These are phyloP conservation scores for Henckelia pumila DNA, from an alignment of 257 asterid species.

Conservation along the genomic window DNA sequence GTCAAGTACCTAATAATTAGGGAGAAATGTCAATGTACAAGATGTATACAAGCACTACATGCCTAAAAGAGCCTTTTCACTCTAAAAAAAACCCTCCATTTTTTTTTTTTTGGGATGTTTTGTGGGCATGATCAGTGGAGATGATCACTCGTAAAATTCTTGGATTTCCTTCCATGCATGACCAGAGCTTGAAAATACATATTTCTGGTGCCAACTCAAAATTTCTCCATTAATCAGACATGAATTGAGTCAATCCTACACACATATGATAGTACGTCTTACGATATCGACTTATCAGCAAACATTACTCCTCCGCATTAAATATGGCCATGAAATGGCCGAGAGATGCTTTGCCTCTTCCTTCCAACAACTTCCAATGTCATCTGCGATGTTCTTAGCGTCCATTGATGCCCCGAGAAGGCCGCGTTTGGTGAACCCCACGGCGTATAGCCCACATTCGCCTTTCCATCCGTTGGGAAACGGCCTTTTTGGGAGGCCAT, in stretches of 20 bases:
- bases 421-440: slow-evolving; percentile 98
- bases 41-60: slow-evolving; percentile 23
- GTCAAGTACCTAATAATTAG: slow-evolving; percentile 26
- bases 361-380: slow-evolving; percentile 44
- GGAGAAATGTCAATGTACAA: slow-evolving; percentile 36
- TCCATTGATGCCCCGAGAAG: slow-evolving; percentile 95
- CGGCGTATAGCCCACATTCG: slow-evolving; percentile 78
- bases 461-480: slow-evolving; percentile 99
- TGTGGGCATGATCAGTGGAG: slow-evolving; percentile 14
- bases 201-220: slow-evolving; percentile 31
- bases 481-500: slow-evolving; percentile 84
- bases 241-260: slow-evolving; percentile 30
- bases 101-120: neutral
- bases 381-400: slow-evolving; percentile 75
- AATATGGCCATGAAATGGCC: slow-evolving; percentile 25
- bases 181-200: slow-evolving; percentile 24
- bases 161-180: neutral
- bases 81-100: slow-evolving; percentile 12
- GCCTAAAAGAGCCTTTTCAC: slow-evolving; percentile 21
- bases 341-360: slow-evolving; percentile 34
- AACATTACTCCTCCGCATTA: slow-evolving; percentile 25
- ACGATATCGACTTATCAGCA: slow-evolving; percentile 16
- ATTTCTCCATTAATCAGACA: slow-evolving; percentile 25
- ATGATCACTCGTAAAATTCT: slow-evolving; percentile 7
- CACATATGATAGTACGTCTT: neutral